A percentile compares a stretch with the other conserved stretches of the same genome.
Conservation (phyloP, 805 yeast genomes). For the Danielia oregonensis region DNA sequence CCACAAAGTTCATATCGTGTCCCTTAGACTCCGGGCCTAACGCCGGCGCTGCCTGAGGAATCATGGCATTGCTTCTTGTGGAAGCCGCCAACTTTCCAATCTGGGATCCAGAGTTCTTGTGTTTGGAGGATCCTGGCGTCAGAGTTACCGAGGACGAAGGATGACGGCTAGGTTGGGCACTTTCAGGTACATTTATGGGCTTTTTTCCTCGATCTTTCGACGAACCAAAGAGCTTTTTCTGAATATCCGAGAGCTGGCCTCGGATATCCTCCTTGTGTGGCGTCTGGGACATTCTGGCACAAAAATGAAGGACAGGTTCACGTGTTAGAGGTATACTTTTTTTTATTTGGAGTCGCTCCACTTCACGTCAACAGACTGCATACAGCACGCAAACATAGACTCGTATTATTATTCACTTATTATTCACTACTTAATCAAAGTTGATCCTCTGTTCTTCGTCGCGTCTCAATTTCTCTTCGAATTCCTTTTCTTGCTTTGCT, state of each 20-base stretch:
- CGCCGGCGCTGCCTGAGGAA: slow-evolving; percentile 25
- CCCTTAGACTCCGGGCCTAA: slow-evolving; percentile 45
- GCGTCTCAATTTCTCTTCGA: slow-evolving; percentile 6
- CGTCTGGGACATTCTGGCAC: slow-evolving; percentile 11
- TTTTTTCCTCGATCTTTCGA: slow-evolving; percentile 5
- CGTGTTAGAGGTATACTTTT: too few relatives aligned
- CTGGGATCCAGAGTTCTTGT: slow-evolving; percentile 1
- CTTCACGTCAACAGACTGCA: slow-evolving; percentile 3
- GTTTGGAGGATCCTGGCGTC: slow-evolving; percentile 1
- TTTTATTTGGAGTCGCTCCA: too few relatives aligned
- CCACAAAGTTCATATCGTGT: slow-evolving; percentile 67
- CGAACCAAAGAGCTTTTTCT: slow-evolving; percentile 27
- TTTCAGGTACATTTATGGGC: slow-evolving; percentile 2
- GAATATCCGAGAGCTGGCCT: slow-evolving; percentile 39
- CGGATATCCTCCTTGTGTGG: slow-evolving; percentile 29
- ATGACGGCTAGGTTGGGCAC: slow-evolving; percentile 1
- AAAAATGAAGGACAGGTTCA: too few relatives aligned
- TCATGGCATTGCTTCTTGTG: background rate
- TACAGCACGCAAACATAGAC: too few relatives aligned
- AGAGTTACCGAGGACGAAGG: slow-evolving; percentile 1
- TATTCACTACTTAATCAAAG: too few relatives aligned
- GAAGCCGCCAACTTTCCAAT: background rate
- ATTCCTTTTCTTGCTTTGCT: slow-evolving; percentile 7
- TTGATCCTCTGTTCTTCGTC: slow-evolving; percentile 8
- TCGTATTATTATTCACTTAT: too few relatives aligned